Percentiles rank a stretch among this genome's conserved stretches.
phyloP scores from a whole-genome alignment of 2,329 filamentous ascomycete genomes.

The Trichoderma sp. region DNA sequence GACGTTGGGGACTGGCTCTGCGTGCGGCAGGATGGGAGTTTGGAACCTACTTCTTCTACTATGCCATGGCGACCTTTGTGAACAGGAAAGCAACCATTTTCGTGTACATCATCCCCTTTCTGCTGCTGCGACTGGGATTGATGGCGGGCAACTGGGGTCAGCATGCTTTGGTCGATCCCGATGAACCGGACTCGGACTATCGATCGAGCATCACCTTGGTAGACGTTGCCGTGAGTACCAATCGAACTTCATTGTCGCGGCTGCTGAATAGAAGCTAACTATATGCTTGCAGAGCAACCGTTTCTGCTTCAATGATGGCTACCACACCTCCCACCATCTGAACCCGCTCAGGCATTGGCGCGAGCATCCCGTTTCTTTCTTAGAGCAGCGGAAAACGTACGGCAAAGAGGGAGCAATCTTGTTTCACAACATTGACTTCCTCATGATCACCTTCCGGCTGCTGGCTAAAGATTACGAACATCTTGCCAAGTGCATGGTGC shows the following conservation, averaged over 20 bases:
- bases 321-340: slow-evolving; percentile 79
- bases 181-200: slow-evolving; percentile 76
- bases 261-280: not conserved
- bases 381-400: slow-evolving; percentile 69
- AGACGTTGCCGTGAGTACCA: slow-evolving; percentile 69
- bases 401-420: slow-evolving; percentile 68
- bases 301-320: slow-evolving; percentile 81
- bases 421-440: slow-evolving; percentile 79
- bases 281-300: slow-evolving; percentile 65
- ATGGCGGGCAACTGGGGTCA: slow-evolving; percentile 88
- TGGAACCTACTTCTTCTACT: slow-evolving; percentile 56
- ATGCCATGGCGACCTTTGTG: slow-evolving; percentile 49
- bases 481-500: slow-evolving; percentile 71
- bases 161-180: slow-evolving; percentile 76
- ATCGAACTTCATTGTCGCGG: not conserved
- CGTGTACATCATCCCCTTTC: slow-evolving; percentile 66
- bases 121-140: slow-evolving; percentile 67
- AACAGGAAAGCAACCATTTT: slow-evolving; percentile 63
- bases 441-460: slow-evolving; percentile 71
- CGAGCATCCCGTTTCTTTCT: slow-evolving; percentile 73
- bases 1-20: slow-evolving; percentile 56
- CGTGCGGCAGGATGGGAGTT: slow-evolving; percentile 65
- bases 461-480: slow-evolving; percentile 71
- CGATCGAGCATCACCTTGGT: slow-evolving; percentile 78
- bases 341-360: slow-evolving; percentile 81